phyloP scores from a whole-genome alignment of 2,329 filamentous ascomycete species.

The Rhinocladiella mackenziei region DNA sequence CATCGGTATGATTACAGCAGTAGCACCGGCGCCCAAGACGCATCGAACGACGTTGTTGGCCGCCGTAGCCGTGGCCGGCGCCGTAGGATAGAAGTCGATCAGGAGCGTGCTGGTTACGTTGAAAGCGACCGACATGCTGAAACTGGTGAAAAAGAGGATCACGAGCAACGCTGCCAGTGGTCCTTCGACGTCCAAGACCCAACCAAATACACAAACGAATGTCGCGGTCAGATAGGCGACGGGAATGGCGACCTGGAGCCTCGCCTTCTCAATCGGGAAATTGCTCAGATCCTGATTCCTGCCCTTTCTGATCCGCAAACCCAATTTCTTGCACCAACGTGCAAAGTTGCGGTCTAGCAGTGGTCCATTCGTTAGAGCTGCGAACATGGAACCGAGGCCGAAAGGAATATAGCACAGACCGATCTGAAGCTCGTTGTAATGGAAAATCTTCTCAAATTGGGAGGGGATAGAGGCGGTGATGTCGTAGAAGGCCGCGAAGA shows the following conservation, averaged over 20 bases:
- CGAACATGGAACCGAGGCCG: constrained; percentile 31
- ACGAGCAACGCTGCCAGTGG: constrained; percentile 35
- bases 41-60: constrained; percentile 53
- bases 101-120: constrained; percentile 47
- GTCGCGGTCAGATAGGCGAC: constrained; percentile 31
- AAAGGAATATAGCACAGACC: constrained; percentile 37
- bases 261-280: constrained; percentile 49
- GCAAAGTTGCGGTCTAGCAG: constrained; percentile 70
- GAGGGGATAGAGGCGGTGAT: constrained; percentile 46
- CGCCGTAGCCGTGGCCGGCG: constrained; percentile 51
- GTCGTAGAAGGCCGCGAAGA: constrained; percentile 49
- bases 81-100: constrained; percentile 50
- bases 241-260: constrained; percentile 35
- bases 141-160: constrained; percentile 37
- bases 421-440: constrained; percentile 47
- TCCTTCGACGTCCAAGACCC: constrained; percentile 36
- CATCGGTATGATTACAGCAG: constrained; percentile 50
- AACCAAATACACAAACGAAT: constrained; percentile 37
- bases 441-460: constrained; percentile 45
- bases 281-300: constrained; percentile 50
- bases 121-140: constrained; percentile 40
- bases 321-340: constrained; percentile 59
- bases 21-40: constrained; percentile 50
- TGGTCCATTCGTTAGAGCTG: constrained; percentile 40
- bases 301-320: constrained; percentile 58